Base-by-base conservation (phyloP, 192 early-diverging fungal species). In the Haplosporangium gracile region DNA sequence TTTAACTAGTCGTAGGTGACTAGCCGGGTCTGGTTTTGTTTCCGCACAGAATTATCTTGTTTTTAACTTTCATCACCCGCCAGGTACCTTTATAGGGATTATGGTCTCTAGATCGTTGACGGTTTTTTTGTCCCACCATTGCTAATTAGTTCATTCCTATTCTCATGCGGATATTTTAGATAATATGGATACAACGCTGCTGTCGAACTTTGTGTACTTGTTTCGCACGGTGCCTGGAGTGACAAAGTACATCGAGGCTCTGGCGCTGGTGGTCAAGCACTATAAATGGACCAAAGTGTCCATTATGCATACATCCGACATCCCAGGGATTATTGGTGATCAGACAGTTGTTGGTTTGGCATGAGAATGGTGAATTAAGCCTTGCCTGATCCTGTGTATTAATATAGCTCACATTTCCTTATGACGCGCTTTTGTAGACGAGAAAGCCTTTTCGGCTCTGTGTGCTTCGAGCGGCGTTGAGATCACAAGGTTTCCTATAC, bases 261-360 rank as follows among this genome's bases (percentile, higher is more conserved):
- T 85, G 1, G 39, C 38, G 7, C 36, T 13, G 3, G 83, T 85
- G 15, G 45, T 80, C 34, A 24, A 18, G 4, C 69, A 80, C 43
- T 85, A 80, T 26, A 55, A 60, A 24, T 85, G 83, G 83, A 42
- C 32, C 47, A 74, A 70, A 20, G 65, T 85, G 4, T 80, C 83
- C 15, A 43, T 85, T 26, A 5, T 85, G 0, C 38, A 85, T 36
- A 85, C 83, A 20, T 73, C 70, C 24, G 83, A 85, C 68, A 45
- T 80, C 0, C 63, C 82, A 1, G 82, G 82, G 38, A 29, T 79
- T 18, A 29, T 84, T n/a, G 55, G 80, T 82, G 76, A n/a, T n/a
- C 16, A 51, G 20, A 24, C 24, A 2, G 29, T 29, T 2, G 34
- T 42, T 26, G 13, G 36, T 7, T 65, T 3, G 39, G 20, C 29